These are phyloP conservation scores for Hericium coralloides DNA, from an alignment of 768 basidiomycete genomes.

Conservation along the genomic window DNA sequence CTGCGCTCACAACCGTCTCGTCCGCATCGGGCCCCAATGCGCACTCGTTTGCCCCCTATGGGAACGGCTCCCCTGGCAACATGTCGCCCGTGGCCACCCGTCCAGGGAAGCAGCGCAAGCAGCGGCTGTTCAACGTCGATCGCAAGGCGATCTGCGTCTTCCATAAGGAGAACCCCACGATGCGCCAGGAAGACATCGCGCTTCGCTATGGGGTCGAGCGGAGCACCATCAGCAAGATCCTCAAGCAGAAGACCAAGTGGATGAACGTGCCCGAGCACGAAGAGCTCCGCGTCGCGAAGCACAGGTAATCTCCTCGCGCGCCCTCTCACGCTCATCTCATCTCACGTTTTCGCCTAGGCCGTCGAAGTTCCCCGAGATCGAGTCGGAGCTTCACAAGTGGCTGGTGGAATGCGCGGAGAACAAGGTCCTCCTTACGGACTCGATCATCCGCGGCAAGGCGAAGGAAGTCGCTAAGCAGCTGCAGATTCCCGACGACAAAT, in stretches of 20 bases:
- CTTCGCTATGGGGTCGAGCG: slow-evolving; percentile 70
- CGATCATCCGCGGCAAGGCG: slow-evolving; percentile 55
- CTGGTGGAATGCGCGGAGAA: slow-evolving; percentile 44
- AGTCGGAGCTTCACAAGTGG: slow-evolving; percentile 53
- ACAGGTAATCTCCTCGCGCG: slow-evolving; percentile 37
- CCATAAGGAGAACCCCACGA: slow-evolving; percentile 51
- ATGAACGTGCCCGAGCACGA: slow-evolving; percentile 55
- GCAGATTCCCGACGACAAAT: slow-evolving; percentile 56
- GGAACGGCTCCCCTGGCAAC: neutral
- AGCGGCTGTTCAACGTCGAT: slow-evolving; percentile 65
- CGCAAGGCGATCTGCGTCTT: slow-evolving; percentile 69
- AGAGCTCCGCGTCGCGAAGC: slow-evolving; percentile 52
- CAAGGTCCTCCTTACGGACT: slow-evolving; percentile 51
- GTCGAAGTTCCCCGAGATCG: slow-evolving; percentile 75
- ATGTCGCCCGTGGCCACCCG: neutral
- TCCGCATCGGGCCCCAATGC: slow-evolving; percentile 22
- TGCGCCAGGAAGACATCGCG: slow-evolving; percentile 82
- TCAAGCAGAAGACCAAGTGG: slow-evolving; percentile 82
- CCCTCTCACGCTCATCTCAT: slow-evolving; percentile 3
- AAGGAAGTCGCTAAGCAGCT: slow-evolving; percentile 51
- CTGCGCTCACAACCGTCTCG: slow-evolving; percentile 45
- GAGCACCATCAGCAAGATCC: slow-evolving; percentile 90
- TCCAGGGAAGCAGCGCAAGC: slow-evolving; percentile 51
- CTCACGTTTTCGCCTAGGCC: slow-evolving; percentile 34
- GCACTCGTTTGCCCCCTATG: slow-evolving; percentile 15